Base-by-base conservation (phyloP, 495 filamentous ascomycete species). In the Glutinoglossum americanum region DNA sequence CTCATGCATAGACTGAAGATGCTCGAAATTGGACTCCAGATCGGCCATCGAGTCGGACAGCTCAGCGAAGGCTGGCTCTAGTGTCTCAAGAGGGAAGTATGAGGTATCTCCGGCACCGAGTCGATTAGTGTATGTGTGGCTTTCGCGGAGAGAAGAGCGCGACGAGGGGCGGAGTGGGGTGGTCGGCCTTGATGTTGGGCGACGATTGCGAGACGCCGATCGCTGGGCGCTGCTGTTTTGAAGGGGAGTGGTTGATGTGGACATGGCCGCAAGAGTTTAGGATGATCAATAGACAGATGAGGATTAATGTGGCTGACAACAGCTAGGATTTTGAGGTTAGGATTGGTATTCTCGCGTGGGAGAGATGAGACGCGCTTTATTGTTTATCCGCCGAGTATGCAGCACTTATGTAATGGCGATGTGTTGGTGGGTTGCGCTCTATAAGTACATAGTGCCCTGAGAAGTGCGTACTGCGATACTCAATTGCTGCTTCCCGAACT, bases 1-100 rank as follows among this genome's bases (percentile, higher is more conserved):
- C 72, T 98, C 90, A 67, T 98, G 89, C 87, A 98, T 93, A 57
- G 94, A 70, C 70, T 96, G 90, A 60, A 98, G 76, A 64, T 95
- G 87, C 82, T 92, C 89, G 74, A 97, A 92, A 69, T 98, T 96
- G 57, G 84, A 85, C 73, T 97, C 92, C 9, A 98, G 77, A 63
- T 96, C 90, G 32, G 86, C 87, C 79, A 97, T 90, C 51, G 85
- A 83, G 69, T 97, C 93, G 9, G 87, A 84, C 2, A 98, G 74
- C 70, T 98, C 92, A 30, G 88, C 90, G 65, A 97, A 97, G 11
- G 83, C 82, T 0, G 85, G 85, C 66, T 94, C 86, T 59, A 97
- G 77, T 8, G 75, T 70, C 62, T 90, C 87, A 59, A 97, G 80
- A 3, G 90, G 88, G 61, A 83, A 80, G 15, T 80, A 70, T 4